These are phyloP conservation scores for Amanita inopinata DNA, from an alignment of 768 basidiomycete genomes.

Conservation along the genomic window DNA sequence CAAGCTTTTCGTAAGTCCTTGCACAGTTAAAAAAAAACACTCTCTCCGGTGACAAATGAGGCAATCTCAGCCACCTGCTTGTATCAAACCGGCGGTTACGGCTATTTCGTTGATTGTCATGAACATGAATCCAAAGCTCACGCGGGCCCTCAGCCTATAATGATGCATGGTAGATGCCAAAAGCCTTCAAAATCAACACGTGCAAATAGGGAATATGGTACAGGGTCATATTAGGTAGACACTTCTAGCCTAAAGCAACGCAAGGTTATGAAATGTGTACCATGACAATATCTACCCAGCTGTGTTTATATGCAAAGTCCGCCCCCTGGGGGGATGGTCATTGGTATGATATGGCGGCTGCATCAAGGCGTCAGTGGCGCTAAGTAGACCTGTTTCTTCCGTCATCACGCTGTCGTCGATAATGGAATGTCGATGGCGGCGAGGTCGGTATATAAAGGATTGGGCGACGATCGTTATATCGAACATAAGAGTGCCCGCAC, in stretches of 20 bases:
- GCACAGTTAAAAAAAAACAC: no score
- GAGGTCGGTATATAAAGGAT: constrained; percentile 62
- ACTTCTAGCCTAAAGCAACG: no score
- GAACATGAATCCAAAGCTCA: no score
- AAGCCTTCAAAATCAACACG: not conserved
- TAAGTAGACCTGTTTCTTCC: constrained; percentile 37
- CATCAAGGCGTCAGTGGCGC: constrained; percentile 25
- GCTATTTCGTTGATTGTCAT: no score
- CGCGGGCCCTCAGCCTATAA: no score
- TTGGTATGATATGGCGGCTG: not conserved
- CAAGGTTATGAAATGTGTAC: not conserved
- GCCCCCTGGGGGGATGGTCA: constrained; percentile 1
- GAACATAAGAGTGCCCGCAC: constrained; percentile 87
- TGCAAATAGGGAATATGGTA: constrained; percentile 4
- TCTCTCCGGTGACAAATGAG: no score
- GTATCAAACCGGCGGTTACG: no score
- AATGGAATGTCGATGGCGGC: constrained; percentile 22
- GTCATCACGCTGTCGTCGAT: not conserved
- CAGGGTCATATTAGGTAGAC: not conserved
- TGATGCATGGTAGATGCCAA: not conserved
- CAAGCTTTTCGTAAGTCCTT: not conserved
- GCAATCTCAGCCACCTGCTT: no score
- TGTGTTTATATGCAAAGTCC: not conserved
- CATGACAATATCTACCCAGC: not conserved
- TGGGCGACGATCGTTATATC: constrained; percentile 89